Conservation (phyloP, 2,329 filamentous ascomycete species). For the Scytalidium lignicola region DNA sequence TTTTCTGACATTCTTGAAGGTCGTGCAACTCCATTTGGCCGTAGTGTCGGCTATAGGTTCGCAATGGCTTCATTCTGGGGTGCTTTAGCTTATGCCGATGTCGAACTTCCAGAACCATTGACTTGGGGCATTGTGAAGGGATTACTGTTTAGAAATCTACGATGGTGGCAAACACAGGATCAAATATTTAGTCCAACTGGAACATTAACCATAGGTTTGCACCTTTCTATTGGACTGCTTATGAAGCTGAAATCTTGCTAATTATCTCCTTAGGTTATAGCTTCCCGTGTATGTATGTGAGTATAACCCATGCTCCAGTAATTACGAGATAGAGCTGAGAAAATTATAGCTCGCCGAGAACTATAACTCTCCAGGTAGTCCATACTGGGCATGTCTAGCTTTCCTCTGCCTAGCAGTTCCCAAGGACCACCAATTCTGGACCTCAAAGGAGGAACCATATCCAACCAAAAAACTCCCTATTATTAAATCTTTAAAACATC, state of each 20-base stretch:
- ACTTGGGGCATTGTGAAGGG: conserved; percentile 79
- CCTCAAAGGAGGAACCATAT: conserved; percentile 57
- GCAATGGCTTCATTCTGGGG: conserved; percentile 84
- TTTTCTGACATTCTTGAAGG: conserved; percentile 27
- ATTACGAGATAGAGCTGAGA: background rate
- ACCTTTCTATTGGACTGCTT: background rate
- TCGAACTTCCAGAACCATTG: conserved; percentile 65
- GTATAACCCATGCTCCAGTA: conserved; percentile 20
- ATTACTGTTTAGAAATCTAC: conserved; percentile 65
- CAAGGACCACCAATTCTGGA: conserved; percentile 70
- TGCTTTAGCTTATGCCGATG: conserved; percentile 68
- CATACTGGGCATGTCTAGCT: conserved; percentile 73
- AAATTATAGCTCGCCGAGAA: conserved; percentile 63
- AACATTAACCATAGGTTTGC: conserved; percentile 57
- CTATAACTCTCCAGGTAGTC: conserved; percentile 70
- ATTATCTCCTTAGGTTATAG: conserved; percentile 50
- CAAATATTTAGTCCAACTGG: conserved; percentile 72
- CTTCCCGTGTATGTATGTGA: conserved; percentile 69
- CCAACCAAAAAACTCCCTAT: conserved; percentile 50
- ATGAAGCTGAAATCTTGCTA: background rate
- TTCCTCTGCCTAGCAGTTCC: conserved; percentile 71
- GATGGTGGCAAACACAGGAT: conserved; percentile 73
- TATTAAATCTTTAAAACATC: conserved; percentile 59
- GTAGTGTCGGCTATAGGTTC: conserved; percentile 76
- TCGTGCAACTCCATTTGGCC: conserved; percentile 69